Evolutionary conservation across 2,329 filamentous ascomycete genomes (phyloP), one percentile per base, ranked within the genome.

Genomic region (Aspergillus arachidicola): DNA sequence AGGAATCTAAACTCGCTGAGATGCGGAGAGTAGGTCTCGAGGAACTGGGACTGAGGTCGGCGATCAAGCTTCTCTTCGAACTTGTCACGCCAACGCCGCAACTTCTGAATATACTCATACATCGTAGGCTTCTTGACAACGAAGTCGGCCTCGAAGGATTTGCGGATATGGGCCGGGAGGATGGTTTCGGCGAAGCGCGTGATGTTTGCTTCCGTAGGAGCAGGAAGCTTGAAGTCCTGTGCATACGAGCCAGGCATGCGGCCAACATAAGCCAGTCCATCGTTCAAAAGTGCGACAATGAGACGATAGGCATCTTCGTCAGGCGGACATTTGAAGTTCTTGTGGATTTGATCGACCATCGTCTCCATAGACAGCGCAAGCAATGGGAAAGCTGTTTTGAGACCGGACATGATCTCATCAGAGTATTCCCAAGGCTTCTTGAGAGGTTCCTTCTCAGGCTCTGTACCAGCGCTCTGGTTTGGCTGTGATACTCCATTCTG

Each of bases 331-430:
- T 99, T 99, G 86, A 99, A 99, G 79, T 98, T 91, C 83, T 98
- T 98, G 78, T 95, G 91, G 63, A 99, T 97, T 79, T 98, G 94
- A 75, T 99, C 95, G 34, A 98, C 94, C 93, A 98, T 99, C 0
- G 94, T 97, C 81, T 99, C 95, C 95, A 99, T 98, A 0, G 94
- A 97, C 50, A 98, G 83, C 11, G 96, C 95, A 70, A 99, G 86
- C 21, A 99, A 85, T 28, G 95, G 95, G 83, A 98, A 99, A 0
- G 94, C 94, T 7, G 95, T 98, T 84, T 99, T 98, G 59, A 99
- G 88, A 34, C 93, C 91, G 38, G 93, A 91, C 85, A 97, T 93
- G 64, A 99, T 93, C 75, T 98, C 94, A 70, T 99, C 95, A 0
- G 93, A 94, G 71, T 96, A 90, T 75, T 99, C 95, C 95, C 95